Evolutionary conservation across 192 early-diverging fungal genomes (phyloP).

Genomic region (Gaertneriomyces sp.): DNA sequence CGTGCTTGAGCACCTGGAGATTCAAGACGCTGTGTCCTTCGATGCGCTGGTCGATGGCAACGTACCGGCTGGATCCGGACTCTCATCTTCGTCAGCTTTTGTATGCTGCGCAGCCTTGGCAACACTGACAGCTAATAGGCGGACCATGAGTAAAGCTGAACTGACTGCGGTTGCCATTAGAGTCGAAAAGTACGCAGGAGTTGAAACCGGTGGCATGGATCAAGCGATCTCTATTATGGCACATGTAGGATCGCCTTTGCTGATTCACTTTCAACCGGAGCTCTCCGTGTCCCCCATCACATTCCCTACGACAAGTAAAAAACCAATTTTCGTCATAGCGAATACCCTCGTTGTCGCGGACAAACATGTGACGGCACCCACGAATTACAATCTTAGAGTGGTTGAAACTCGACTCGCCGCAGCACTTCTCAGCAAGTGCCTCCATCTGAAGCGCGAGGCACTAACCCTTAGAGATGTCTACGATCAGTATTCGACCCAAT

Average conservation of each 20-base stretch:
- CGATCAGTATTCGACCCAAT: conserved; percentile 16
- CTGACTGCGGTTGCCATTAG: conserved; percentile 73
- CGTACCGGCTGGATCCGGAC: conserved; percentile 77
- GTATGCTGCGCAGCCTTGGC: conserved; percentile 75
- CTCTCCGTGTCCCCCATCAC: conserved; percentile 57
- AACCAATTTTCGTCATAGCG: conserved; percentile 79
- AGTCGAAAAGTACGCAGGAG: conserved; percentile 76
- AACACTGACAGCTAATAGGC: conserved; percentile 52
- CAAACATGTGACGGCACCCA: conserved; percentile 82
- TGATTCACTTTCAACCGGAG: conserved; percentile 80
- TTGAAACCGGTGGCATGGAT: conserved; percentile 79
- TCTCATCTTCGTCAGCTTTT: conserved; percentile 83
- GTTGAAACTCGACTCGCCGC: conserved; percentile 85
- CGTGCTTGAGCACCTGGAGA: conserved; percentile 49
- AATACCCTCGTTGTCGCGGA: conserved; percentile 83
- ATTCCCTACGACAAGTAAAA: conserved; percentile 50
- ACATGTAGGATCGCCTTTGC: conserved; percentile 59
- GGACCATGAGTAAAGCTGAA: conserved; percentile 43
- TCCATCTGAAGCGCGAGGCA: background rate
- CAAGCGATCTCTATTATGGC: conserved; percentile 86
- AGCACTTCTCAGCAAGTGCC: conserved; percentile 37
- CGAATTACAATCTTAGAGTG: conserved; percentile 88
- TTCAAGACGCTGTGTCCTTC: conserved; percentile 56
- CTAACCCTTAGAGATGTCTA: conserved; percentile 25
- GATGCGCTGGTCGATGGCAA: conserved; percentile 70